Evolutionary conservation across 805 yeast genomes (phyloP), one percentile per base, ranked within the genome.

Genomic region (Ogataea philodendri): DNA sequence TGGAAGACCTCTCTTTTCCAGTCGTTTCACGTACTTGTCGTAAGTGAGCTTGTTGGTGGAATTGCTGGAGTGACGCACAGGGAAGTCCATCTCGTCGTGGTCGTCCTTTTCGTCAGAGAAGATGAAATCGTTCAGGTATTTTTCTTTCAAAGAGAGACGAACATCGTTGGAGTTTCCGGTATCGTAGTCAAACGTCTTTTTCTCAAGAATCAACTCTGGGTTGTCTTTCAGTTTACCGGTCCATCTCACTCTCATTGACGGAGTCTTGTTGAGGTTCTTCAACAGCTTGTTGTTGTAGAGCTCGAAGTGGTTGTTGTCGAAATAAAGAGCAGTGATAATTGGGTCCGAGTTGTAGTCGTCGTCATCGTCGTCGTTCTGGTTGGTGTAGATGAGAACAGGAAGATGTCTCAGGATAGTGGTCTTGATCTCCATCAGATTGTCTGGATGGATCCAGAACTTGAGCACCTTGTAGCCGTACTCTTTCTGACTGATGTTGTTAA

Each of bases 381-480:
- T 68, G 45, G 73, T 55, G 51, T 88, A 93, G 30, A 90, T 84
- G 44, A 90, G 71, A 5, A 89, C 95, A 1, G 98, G 98, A 48
- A 90, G 74, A 53, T 87, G 95, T 59, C 97, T 82, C 57, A 90
- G 74, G 47, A 90, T 85, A 41, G 88, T 79, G n/a, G 97, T 87
- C 66, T 90, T 90, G 37, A 89, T 96, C 65, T 90, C 97, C 96
- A 90, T 89, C 57, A 93, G 59, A 58, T 87, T 84, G 51, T 93
- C 98, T n/a, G 90, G 89, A 59, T 90, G 97, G 27, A 93, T 74
- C 98, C 98, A 90, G 62, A 90, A 90, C 64, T 85, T 87, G 62
- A 81, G 79, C 10, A 86, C 80, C 45, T 68, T 81, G 67, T 51
- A 78, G 20, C 55, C 55, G 7, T 42, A 29, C 5, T 52, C 57